These are phyloP conservation scores for Zea luxurians DNA, from an alignment of 176 grass and related monocot species.

Conservation along the genomic window DNA sequence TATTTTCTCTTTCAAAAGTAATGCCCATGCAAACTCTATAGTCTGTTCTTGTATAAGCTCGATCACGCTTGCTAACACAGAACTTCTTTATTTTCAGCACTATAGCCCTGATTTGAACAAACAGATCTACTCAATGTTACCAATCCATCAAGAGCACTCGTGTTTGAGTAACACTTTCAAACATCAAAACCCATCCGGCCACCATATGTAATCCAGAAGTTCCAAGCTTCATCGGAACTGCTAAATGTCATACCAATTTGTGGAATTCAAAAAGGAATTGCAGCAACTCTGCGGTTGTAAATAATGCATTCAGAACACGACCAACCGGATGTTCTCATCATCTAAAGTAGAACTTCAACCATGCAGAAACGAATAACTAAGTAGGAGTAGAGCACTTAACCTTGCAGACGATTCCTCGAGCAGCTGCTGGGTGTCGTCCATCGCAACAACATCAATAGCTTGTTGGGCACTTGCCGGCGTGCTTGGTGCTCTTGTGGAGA, in stretches of 20 bases:
- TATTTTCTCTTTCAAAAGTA: neutral
- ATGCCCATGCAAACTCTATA: slow-evolving; percentile 19
- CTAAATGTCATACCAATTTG: slow-evolving; percentile 16
- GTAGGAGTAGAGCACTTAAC: neutral
- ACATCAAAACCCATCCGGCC: slow-evolving; percentile 7
- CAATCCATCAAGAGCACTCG: neutral
- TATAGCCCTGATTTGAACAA: slow-evolving; percentile 13
- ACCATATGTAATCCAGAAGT: slow-evolving; percentile 13
- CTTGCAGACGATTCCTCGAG: no score
- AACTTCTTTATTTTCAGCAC: neutral
- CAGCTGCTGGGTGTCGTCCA: no score
- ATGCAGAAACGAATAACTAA: no score
- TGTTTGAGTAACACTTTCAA: slow-evolving; percentile 23
- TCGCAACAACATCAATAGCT: no score
- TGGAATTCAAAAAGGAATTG: neutral
- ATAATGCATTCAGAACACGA: neutral
- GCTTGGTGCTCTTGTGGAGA: neutral
- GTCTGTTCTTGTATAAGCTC: neutral
- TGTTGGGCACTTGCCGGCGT: neutral
- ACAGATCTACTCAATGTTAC: slow-evolving; percentile 3
- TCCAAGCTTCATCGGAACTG: neutral
- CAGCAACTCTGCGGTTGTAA: neutral
- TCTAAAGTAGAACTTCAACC: no score
- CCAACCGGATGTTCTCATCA: no score
- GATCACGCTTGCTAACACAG: neutral